Evolutionary conservation across 108 stramenopile genomes (phyloP).

Genomic region (Cylindrotheca closterium): DNA sequence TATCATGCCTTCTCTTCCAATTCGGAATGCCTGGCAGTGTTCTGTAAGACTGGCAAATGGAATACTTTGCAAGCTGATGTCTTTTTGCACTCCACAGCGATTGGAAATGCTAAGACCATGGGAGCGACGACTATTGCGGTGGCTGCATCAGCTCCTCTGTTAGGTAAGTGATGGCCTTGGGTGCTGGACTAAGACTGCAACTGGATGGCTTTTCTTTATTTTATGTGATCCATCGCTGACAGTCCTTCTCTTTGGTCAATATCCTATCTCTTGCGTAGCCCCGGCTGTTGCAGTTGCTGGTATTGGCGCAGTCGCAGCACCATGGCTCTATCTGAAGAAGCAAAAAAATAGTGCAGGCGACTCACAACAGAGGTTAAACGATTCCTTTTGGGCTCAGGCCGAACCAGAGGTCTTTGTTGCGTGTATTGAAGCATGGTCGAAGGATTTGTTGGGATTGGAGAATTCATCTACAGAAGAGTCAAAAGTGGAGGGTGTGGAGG

Average conservation of each 20-base stretch:
- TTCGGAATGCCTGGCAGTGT: conserved; percentile 67
- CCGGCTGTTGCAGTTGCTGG: conserved; percentile 71
- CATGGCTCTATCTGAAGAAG: conserved; percentile 41
- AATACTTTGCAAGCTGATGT: conserved; percentile 48
- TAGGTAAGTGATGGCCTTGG: no score
- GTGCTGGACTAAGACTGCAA: no score
- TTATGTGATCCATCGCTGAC: no score
- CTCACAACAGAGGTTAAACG: conserved; percentile 43
- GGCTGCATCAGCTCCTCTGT: conserved; percentile 51
- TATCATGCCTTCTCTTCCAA: conserved; percentile 42
- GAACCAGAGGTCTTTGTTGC: conserved; percentile 71
- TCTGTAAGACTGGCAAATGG: conserved; percentile 64
- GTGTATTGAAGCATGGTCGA: conserved; percentile 59
- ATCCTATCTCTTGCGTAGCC: no score
- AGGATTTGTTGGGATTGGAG: conserved; percentile 4
- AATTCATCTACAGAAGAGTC: no score
- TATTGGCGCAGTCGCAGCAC: conserved; percentile 55
- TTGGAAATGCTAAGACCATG: conserved; percentile 70
- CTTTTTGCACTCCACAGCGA: conserved; percentile 44
- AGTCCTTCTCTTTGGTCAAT: no score
- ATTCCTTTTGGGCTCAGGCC: conserved; percentile 61
- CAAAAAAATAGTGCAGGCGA: conserved; percentile 49
- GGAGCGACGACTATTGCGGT: conserved; percentile 36
- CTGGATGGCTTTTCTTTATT: no score
- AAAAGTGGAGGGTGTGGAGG: no score